Base-by-base conservation (phyloP, 75 land plant genomes). In the Pinus taeda region DNA sequence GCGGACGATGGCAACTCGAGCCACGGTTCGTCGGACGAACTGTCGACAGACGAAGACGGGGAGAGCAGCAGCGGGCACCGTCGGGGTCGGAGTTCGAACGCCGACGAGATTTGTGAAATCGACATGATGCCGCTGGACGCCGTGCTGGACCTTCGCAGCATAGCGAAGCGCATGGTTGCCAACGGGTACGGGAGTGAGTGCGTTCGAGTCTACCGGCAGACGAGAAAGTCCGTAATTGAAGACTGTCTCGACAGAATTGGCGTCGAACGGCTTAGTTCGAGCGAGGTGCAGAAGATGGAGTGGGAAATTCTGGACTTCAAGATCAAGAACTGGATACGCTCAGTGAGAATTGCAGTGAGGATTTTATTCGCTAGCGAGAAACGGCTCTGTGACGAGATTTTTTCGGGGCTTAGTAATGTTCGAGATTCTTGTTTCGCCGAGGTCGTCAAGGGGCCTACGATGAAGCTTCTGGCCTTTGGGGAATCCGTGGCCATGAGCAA, bases 311-410 rank as follows among this genome's bases (percentile, higher is more conserved):
- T 90, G 20, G 88, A 85, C 49, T 77, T 79, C 13, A 84, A 75
- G 62, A 74, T 90, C 60, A 61, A 73, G 33, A 76, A 73, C 24
- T 90, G 90, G 90, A 58, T 90, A 4, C 77, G 37, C 26, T 82
- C 69, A 6, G 77, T 83, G 60, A 81, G 78, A 55, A 69, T 73
- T 24, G 83, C 86, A 6, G 90, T 88, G 61, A 79, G 75, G 17
- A 74, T 75, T 21, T 71, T 84, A 55, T 79, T 80, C 61, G 20
- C n/a, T 33, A 85, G 86, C 64, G 92, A 90, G 78, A 76, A 82
- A 56, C 3, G 76, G 53, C 83, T 90, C 60, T 83, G 81, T 74
- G 83, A 90, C 73, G 79, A 81, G 74, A 85, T 90, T 14, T 85
- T 90, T 78, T 75, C 81, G 1, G 80, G 57, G 12, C 71, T 75